A percentile compares a stretch with the other conserved stretches of the same genome.
Evolutionary conservation across 352 stramenopile genomes (phyloP).

Genomic region (Peronospora destructor): DNA sequence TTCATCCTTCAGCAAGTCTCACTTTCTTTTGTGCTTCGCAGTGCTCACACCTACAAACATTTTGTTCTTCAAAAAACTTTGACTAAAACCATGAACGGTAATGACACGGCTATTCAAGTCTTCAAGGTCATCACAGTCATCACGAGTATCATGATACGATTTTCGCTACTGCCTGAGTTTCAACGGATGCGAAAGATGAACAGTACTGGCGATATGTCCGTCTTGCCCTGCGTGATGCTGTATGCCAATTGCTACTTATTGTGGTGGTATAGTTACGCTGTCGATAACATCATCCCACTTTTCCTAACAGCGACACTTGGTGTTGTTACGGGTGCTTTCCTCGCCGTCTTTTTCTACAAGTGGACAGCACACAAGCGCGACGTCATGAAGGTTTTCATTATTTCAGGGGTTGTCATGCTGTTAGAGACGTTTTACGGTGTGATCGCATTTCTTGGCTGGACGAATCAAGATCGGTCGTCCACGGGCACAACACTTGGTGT

Average conservation of each 20-base stretch:
- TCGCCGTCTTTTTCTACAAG: slow-evolving; percentile 31
- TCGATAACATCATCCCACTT: slow-evolving; percentile 38
- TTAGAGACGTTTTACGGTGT: slow-evolving; percentile 29
- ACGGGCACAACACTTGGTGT: slow-evolving; percentile 30
- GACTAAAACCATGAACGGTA: no score
- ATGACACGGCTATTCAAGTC: slow-evolving; percentile 7
- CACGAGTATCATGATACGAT: slow-evolving; percentile 36
- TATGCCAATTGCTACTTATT: slow-evolving; percentile 29
- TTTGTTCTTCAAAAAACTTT: no score
- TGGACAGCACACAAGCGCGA: slow-evolving; percentile 20
- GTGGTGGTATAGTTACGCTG: slow-evolving; percentile 38
- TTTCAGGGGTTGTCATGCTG: slow-evolving; percentile 19
- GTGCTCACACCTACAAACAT: no score
- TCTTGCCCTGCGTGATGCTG: slow-evolving; percentile 24
- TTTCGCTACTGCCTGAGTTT: slow-evolving; percentile 37
- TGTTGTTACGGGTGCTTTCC: slow-evolving; percentile 27
- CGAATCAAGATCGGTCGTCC: slow-evolving; percentile 22
- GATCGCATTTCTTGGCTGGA: slow-evolving; percentile 21
- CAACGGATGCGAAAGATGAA: slow-evolving; percentile 31
- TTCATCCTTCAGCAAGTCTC: no score
- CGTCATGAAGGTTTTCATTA: slow-evolving; percentile 25
- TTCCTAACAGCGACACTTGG: slow-evolving; percentile 34
- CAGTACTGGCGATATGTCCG: slow-evolving; percentile 23
- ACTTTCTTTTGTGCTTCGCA: no score
- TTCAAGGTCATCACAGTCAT: slow-evolving; percentile 35